Evolutionary conservation across 306 rosid species (phyloP), one percentile per base, ranked within the genome.

Genomic region (Cucurbita argyrosperma): DNA sequence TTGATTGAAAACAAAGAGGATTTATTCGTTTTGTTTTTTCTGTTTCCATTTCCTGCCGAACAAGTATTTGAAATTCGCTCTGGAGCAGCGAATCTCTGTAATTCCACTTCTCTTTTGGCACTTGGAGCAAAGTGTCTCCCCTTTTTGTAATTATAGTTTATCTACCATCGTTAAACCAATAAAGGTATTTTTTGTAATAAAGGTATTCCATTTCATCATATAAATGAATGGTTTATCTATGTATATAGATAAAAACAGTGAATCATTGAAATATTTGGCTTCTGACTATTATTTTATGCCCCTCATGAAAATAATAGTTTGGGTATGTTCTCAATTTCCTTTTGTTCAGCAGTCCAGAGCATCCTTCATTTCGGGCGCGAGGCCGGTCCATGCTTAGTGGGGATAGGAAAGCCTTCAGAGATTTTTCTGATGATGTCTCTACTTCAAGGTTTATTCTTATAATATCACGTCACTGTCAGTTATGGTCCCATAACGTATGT

Each of bases 311-410:
- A 49, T 55, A 53, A 10, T 38, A 38, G 9, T 52, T 46, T 21
- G 7, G 52, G 11, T 21, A 45, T 46, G 46, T 21, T 74, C 39
- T 46, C 8, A 75, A 15, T 50, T 75, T 0, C 35, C 57, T 50
- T 76, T 5, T 16, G 2, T 65, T 69, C 79, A 76, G 15, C 71
- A 95, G 99, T 89, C 97, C 97, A 74, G 99, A 95, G 80, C 97
- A 95, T 79, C 97, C 99, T 74, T 95, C 96, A 61, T 76, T 88
- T 64, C 91, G 89, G 80, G 90, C 89, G 74, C 96, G 96, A 76
- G 96, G 87, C 42, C 91, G 89, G 80, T 95, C 99, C 78, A 84
- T 95, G 88, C 99, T 95, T 78, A 83, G 99, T 79, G 97, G 99
- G 81, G 97, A 88, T 80, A 83, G 90, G 89, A 83, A 88, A 79